Evolutionary conservation across 345 rosid genomes (phyloP).

Genomic region (Rhodomyrtus tomentosa): DNA sequence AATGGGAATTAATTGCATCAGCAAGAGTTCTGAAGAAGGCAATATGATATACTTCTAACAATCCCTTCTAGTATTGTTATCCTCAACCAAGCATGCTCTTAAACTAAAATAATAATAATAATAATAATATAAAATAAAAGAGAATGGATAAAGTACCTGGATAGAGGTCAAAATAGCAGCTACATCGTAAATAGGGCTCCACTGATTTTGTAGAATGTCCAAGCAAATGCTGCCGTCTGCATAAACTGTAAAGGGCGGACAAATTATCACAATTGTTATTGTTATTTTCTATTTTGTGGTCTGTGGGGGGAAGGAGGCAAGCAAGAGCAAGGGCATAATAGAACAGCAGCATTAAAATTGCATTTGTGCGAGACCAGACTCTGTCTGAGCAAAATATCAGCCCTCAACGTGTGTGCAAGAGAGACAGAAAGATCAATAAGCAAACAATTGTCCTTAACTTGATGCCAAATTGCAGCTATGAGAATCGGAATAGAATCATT

Average conservation of each 20-base stretch:
- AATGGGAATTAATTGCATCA: not conserved
- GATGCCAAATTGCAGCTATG: not conserved
- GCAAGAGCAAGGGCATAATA: not conserved
- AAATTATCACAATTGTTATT: not conserved
- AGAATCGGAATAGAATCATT: not conserved
- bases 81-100: not conserved
- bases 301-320: not conserved
- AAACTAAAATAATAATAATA: no score
- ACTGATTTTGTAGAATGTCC: conserved; percentile 81
- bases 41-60: not conserved
- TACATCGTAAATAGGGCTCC: conserved; percentile 81
- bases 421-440: not conserved
- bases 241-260: conserved; percentile 28
- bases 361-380: not conserved
- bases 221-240: conserved; percentile 86
- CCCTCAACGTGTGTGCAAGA: not conserved
- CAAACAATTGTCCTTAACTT: not conserved
- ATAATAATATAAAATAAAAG: not conserved
- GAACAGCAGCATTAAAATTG: not conserved
- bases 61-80: not conserved
- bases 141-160: conserved; percentile 33
- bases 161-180: conserved; percentile 81
- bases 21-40: not conserved
- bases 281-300: not conserved
- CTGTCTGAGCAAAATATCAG: not conserved